Evolutionary conservation across 2,329 filamentous ascomycete species (phyloP).

Genomic region (Penicillium frequentans): DNA sequence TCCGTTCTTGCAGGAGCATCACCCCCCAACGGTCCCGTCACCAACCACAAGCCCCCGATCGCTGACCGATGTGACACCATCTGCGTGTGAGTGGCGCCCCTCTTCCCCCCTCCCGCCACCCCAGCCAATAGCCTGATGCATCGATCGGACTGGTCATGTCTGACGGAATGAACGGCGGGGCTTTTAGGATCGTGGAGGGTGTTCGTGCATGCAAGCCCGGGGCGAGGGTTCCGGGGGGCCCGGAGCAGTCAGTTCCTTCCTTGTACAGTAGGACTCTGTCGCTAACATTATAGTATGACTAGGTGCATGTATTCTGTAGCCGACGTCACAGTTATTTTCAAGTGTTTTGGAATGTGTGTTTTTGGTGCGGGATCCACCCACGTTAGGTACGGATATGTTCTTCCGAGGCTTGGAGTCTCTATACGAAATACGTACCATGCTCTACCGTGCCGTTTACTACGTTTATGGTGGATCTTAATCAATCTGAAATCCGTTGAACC

Average conservation of each 20-base stretch:
- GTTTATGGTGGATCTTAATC: background rate
- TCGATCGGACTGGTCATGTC: slow-evolving; percentile 19
- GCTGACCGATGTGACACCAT: slow-evolving; percentile 7
- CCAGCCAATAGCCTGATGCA: slow-evolving; percentile 12
- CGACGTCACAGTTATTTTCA: background rate
- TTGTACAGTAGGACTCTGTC: background rate
- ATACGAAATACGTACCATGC: background rate
- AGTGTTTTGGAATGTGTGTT: background rate
- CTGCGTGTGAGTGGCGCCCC: slow-evolving; percentile 8
- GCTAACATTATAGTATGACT: background rate
- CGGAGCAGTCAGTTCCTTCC: background rate
- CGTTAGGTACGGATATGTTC: background rate
- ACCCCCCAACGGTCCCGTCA: slow-evolving; percentile 13
- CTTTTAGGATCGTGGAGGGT: slow-evolving; percentile 8
- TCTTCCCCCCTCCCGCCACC: slow-evolving; percentile 4
- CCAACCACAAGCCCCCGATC: slow-evolving; percentile 16
- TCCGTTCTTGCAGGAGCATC: slow-evolving; percentile 16
- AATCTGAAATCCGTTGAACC: background rate
- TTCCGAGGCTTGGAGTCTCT: background rate
- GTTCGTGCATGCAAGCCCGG: slow-evolving; percentile 9
- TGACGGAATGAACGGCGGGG: slow-evolving; percentile 26
- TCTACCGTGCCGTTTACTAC: background rate
- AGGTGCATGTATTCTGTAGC: background rate
- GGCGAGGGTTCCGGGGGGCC: slow-evolving; percentile 1
- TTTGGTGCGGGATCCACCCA: background rate